These are phyloP conservation scores for Lodderomyces elongisporus DNA, from an alignment of 1,139 yeast species.

Conservation along the genomic window DNA sequence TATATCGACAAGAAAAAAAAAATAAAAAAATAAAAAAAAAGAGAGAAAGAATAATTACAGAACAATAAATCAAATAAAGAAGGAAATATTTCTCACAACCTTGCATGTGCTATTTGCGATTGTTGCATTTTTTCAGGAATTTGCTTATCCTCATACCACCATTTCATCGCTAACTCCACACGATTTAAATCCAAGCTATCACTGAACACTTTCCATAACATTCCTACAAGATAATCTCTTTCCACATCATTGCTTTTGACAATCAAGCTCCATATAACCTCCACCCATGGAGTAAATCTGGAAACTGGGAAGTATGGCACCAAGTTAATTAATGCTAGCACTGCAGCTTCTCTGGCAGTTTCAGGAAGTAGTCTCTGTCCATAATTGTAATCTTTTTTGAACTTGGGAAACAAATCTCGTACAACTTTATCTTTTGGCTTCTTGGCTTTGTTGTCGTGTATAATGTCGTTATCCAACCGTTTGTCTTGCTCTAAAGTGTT, in stretches of 20 bases:
- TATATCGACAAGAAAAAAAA: no score
- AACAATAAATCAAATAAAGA: neutral
- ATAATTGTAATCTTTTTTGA: constrained; percentile 18
- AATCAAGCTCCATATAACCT: constrained; percentile 40
- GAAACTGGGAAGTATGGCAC: constrained; percentile 52
- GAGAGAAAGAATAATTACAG: neutral
- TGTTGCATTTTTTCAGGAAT: constrained; percentile 2
- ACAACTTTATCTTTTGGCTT: constrained; percentile 11
- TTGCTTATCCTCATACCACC: constrained; percentile 9
- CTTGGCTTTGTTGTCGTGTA: constrained; percentile 29
- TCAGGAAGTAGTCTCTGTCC: constrained; percentile 26
- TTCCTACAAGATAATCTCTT: constrained; percentile 20
- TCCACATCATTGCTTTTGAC: constrained; percentile 35
- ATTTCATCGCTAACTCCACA: constrained; percentile 50
- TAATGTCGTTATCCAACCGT: constrained; percentile 20
- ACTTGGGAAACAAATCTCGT: constrained; percentile 17
- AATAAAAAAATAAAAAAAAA: no score
- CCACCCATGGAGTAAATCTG: constrained; percentile 44
- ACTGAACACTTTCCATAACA: constrained; percentile 39
- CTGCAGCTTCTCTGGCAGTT: constrained; percentile 50
- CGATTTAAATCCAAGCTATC: constrained; percentile 54
- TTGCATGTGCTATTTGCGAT: constrained; percentile 1
- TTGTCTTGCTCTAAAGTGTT: constrained; percentile 23
- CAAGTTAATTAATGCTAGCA: constrained; percentile 44
- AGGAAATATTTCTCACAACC: constrained; percentile 1